These are phyloP conservation scores for Boletus rubescentipes DNA, from an alignment of 768 basidiomycete genomes.

Conservation along the genomic window DNA sequence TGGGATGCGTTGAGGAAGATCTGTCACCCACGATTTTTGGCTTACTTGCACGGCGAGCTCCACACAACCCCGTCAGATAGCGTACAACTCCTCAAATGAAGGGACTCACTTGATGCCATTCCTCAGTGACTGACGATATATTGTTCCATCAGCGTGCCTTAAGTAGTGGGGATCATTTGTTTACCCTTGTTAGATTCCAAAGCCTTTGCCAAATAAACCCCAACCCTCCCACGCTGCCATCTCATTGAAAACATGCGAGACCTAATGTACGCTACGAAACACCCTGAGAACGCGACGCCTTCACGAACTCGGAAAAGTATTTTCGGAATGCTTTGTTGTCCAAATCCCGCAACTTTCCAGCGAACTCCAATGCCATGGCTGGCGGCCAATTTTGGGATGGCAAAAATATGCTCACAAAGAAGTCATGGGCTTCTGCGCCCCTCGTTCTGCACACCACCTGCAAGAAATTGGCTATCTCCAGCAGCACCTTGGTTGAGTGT, in stretches of 20 bases:
- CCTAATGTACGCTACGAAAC: constrained; percentile 44
- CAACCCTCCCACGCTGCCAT: not conserved
- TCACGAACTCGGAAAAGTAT: constrained; percentile 84
- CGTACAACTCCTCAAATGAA: not conserved
- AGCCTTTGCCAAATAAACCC: constrained; percentile 30
- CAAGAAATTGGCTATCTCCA: constrained; percentile 85
- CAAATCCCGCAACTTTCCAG: constrained; percentile 68
- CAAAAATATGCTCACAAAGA: constrained; percentile 75
- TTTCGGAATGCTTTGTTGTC: constrained; percentile 79
- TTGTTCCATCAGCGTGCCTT: constrained; percentile 15
- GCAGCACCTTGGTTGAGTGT: constrained; percentile 59
- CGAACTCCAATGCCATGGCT: constrained; percentile 74
- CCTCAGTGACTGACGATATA: constrained; percentile 11
- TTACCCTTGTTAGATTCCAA: constrained; percentile 35
- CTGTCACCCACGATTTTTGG: constrained; percentile 41
- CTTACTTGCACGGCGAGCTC: constrained; percentile 36
- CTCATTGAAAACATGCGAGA: constrained; percentile 3
- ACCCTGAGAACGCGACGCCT: constrained; percentile 57
- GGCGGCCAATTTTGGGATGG: constrained; percentile 88
- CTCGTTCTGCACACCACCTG: constrained; percentile 76
- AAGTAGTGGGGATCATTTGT: constrained; percentile 22
- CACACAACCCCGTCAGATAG: constrained; percentile 12
- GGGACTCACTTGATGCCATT: constrained; percentile 32
- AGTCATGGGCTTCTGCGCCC: constrained; percentile 80
- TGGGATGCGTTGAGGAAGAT: constrained; percentile 18